Evolutionary conservation across 805 yeast species (phyloP), one percentile per base, ranked within the genome.

Genomic region (Martiniozyma abietophila): DNA sequence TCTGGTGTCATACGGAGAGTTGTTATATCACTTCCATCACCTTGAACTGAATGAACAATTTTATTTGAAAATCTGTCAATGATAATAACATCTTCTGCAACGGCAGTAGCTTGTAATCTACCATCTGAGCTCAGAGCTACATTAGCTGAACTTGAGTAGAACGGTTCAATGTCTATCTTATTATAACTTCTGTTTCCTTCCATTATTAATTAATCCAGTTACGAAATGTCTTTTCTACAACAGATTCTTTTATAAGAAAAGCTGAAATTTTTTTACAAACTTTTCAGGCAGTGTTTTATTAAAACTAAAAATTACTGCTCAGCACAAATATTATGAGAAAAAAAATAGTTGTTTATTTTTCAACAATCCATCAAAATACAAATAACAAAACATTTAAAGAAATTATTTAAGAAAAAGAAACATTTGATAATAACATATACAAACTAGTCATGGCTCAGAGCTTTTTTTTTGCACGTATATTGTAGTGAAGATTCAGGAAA

Each of bases 11-110:
- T 48, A 34, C 71, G 73, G 27, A 92, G 55, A 5, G 82, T 76
- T 1, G 96, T 84, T 29, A 92, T 65, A 33, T 68, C 65, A 45
- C 80, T 85, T 25, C 85, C 95, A 52, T 89, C 96, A 21, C 95
- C 96, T 38, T 79, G 81, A 24, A 92, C 58, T 27, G 64, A 67
- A 45, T 73, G 76, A 5, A 83, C 38, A 16, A 67, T 57, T 42
- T 69, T 63, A 37, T 81, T 79, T 14, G 80, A 68, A 6, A 51
- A 51, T 31, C 82, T 57, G 46, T 84, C 69, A 25, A 89, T 69
- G 18, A 92, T 64, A 29, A 81, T 70, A 2, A 85, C 71, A 45
- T 80, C 84, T 49, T 84, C 95, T 21, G 79, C 64, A 14, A 80
- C 69, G 2, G 95, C 80, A 1, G 96, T 80, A 7, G 94, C 95